These are phyloP conservation scores for Aspergillus nanangensis DNA, from an alignment of 495 filamentous ascomycete species.

Conservation along the genomic window DNA sequence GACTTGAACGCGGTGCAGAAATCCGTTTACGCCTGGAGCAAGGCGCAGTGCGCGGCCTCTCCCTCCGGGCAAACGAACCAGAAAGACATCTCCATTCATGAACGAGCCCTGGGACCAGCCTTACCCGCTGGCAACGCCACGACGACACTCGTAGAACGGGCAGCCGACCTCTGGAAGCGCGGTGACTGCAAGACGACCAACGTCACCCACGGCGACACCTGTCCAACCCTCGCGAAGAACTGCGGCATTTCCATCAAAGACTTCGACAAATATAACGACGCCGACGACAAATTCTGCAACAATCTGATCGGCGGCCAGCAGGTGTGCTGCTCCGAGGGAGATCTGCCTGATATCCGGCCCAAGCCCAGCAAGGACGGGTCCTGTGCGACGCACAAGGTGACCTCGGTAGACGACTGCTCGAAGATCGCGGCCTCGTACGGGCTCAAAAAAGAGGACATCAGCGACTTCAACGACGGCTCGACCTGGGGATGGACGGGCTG, in stretches of 20 bases:
- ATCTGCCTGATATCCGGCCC: conserved; percentile 32
- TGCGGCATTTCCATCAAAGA: conserved; percentile 35
- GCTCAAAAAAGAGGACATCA: conserved; percentile 24
- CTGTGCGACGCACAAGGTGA: conserved; percentile 32
- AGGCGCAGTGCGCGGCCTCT: background rate
- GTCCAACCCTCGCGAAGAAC: conserved; percentile 26
- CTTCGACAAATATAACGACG: conserved; percentile 36
- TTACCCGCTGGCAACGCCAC: too few species aligned
- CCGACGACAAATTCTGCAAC: conserved; percentile 23
- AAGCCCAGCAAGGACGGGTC: conserved; percentile 34
- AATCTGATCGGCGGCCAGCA: conserved; percentile 25
- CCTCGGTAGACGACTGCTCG: conserved; percentile 23
- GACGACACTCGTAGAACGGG: too few species aligned
- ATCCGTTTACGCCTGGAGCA: background rate
- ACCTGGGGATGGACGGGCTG: conserved; percentile 50
- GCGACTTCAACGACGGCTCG: conserved; percentile 25
- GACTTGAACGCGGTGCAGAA: background rate
- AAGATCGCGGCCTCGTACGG: conserved; percentile 19
- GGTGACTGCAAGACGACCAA: conserved; percentile 15
- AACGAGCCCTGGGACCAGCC: too few species aligned
- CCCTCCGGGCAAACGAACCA: background rate
- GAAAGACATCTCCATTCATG: too few species aligned
- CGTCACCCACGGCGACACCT: conserved; percentile 28
- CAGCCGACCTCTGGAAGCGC: background rate
- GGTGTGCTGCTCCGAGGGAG: conserved; percentile 45